Percentiles rank a stretch among this genome's conserved stretches.
Evolutionary conservation across 768 basidiomycete species (phyloP).

Genomic region (Cyathus striatus): DNA sequence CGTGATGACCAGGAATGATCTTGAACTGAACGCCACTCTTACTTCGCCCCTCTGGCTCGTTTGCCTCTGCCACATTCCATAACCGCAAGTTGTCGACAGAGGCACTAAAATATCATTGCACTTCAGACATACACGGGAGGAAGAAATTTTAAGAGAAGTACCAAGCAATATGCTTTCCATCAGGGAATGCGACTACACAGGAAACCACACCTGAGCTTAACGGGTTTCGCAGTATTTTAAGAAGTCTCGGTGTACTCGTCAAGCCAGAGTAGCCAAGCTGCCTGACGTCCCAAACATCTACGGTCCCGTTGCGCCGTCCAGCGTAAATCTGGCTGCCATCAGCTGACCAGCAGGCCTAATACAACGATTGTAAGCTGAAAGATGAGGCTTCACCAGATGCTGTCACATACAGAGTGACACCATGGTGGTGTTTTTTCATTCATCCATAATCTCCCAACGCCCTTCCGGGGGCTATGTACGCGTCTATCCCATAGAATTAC

Average conservation of each 20-base stretch:
- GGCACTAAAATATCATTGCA: conserved; percentile 64
- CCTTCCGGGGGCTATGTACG: conserved; percentile 53
- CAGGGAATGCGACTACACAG: conserved; percentile 87
- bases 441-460: conserved; percentile 84
- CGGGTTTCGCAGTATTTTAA: conserved; percentile 84
- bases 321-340: conserved; percentile 87
- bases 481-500: conserved; percentile 89
- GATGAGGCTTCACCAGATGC: neutral
- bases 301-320: conserved; percentile 83
- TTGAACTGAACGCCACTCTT: conserved; percentile 83
- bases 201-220: conserved; percentile 87
- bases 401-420: conserved; percentile 81
- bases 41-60: conserved; percentile 54
- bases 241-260: conserved; percentile 61
- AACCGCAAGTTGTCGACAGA: conserved; percentile 90
- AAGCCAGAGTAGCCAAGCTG: conserved; percentile 62
- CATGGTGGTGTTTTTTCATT: conserved; percentile 92
- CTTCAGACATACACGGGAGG: too few species aligned
- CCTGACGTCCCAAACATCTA: conserved; percentile 96
- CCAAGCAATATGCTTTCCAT: conserved; percentile 89
- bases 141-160: too few species aligned
- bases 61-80: conserved; percentile 85
- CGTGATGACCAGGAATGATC: conserved; percentile 94
- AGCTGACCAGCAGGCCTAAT: conserved; percentile 89
- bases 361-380: conserved; percentile 1